These are phyloP conservation scores for Leishmania amazonensis DNA, from an alignment of 208 protist genomes.

Conservation along the genomic window DNA sequence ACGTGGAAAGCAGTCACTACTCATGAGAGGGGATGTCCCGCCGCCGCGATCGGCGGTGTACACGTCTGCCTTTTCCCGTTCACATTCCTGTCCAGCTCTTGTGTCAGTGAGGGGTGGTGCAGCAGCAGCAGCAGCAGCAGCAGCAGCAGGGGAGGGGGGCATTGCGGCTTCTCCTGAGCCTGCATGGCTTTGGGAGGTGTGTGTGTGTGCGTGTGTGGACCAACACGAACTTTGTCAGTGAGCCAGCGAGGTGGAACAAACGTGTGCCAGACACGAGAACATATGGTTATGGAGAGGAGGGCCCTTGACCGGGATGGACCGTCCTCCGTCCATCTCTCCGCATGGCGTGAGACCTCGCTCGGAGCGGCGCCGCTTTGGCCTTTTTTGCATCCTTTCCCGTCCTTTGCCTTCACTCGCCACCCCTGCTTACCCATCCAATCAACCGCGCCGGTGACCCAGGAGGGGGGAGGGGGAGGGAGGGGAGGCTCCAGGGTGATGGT, in stretches of 20 bases:
- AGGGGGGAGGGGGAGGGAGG: no score
- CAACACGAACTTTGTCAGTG: no score
- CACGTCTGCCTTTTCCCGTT: background rate
- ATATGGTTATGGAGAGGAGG: no score
- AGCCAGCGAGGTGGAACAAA: no score
- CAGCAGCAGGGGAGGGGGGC: no score
- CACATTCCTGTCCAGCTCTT: background rate
- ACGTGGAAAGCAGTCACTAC: no score
- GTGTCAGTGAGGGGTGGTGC: background rate
- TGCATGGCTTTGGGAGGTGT: no score
- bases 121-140: background rate
- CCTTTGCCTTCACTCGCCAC: no score
- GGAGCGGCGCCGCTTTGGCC: background rate
- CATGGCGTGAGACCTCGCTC: background rate
- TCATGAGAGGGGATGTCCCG: background rate
- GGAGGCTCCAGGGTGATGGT: background rate
- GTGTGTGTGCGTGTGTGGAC: no score
- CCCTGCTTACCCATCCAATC: background rate
- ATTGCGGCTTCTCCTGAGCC: no score
- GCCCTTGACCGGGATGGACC: background rate
- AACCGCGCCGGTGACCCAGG: background rate
- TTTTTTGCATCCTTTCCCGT: background rate
- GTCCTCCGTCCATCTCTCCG: background rate
- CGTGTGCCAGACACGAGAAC: background rate
- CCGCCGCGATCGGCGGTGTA: background rate